These are phyloP conservation scores for Colletotrichum sp. DNA, from an alignment of 2,329 filamentous ascomycete genomes.

Conservation along the genomic window DNA sequence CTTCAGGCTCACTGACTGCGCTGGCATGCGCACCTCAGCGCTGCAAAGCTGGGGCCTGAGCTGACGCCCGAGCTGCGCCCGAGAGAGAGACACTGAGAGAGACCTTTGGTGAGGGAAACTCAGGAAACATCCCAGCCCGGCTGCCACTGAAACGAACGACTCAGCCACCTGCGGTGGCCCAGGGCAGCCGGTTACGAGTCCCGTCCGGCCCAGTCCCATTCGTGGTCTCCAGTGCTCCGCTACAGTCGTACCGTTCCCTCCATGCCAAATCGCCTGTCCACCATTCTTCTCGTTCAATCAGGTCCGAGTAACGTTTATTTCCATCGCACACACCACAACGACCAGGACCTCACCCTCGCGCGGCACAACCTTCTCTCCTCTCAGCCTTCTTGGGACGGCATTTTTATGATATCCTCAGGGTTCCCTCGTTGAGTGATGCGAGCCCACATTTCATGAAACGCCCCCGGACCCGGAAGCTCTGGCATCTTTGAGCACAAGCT, in stretches of 20 bases:
- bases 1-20: not conserved
- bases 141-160: slow-evolving; percentile 18
- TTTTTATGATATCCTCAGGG: slow-evolving; percentile 1
- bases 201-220: not conserved
- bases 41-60: not conserved
- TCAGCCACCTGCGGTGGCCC: slow-evolving; percentile 18
- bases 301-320: not conserved
- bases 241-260: not conserved
- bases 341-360: not conserved
- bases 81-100: not conserved
- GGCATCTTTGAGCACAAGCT: slow-evolving; percentile 22
- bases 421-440: slow-evolving; percentile 11
- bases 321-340: slow-evolving; percentile 16
- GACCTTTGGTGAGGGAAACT: not conserved
- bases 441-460: slow-evolving; percentile 24
- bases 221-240: not conserved
- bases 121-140: not conserved
- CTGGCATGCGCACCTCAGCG: not conserved
- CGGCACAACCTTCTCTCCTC: slow-evolving; percentile 1
- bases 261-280: not conserved
- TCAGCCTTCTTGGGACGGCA: not conserved
- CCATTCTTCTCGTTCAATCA: slow-evolving; percentile 6
- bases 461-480: slow-evolving; percentile 23
- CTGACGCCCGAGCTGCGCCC: slow-evolving; percentile 16
- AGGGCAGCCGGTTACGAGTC: slow-evolving; percentile 13